phyloP scores from a whole-genome alignment of 2,329 filamentous ascomycete genomes.

The Trichoderma semiorbis region DNA sequence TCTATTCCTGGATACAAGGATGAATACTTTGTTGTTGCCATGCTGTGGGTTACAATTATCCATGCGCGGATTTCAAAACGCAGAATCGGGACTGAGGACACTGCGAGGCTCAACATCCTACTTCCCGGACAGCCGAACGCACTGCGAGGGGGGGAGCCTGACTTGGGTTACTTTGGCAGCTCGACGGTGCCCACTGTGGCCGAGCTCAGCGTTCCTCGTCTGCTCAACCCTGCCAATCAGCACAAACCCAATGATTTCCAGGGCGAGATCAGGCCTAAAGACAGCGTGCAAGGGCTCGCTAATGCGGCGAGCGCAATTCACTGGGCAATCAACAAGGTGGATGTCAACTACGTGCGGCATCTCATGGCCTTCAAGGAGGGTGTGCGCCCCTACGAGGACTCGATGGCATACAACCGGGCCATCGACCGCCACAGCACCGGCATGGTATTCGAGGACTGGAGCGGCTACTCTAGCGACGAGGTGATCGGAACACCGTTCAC shows the following conservation, averaged over 20 bases:
- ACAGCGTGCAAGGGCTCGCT: neutral
- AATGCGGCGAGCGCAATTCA: neutral
- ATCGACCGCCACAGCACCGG: constrained; percentile 17
- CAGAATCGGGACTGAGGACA: neutral
- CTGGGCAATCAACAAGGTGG: neutral
- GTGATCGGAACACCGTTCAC: constrained; percentile 10
- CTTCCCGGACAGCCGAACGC: neutral
- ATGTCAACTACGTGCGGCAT: neutral
- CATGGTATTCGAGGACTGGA: constrained; percentile 25
- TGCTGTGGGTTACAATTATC: neutral
- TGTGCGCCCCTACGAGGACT: neutral
- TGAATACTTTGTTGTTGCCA: neutral
- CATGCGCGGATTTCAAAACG: neutral
- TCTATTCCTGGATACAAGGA: neutral
- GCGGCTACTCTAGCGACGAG: constrained; percentile 12
- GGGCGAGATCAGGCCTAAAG: too few relatives aligned
- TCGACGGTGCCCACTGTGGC: neutral
- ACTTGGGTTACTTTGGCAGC: neutral
- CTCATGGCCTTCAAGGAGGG: neutral
- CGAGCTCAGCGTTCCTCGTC: neutral
- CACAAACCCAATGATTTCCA: neutral
- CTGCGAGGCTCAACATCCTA: neutral
- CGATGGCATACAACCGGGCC: constrained; percentile 1
- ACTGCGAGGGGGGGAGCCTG: neutral
- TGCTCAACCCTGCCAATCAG: neutral